Percentiles rank a stretch among this genome's conserved stretches.
These are phyloP conservation scores for Gaeumannomyces tritici DNA, from an alignment of 2,329 filamentous ascomycete species.

Conservation along the genomic window DNA sequence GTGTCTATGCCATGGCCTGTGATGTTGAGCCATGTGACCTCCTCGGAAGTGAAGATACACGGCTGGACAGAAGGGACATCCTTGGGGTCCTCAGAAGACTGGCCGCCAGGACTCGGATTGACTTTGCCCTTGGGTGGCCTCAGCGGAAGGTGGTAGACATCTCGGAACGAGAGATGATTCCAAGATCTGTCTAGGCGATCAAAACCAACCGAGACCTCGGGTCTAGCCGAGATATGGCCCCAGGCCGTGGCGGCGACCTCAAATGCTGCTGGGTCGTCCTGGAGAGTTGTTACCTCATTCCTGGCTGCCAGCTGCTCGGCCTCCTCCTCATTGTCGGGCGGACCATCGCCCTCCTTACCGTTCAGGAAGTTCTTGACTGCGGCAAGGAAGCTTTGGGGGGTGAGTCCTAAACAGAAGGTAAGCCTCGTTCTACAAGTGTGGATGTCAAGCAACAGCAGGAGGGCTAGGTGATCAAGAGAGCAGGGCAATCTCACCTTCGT, in stretches of 20 bases:
- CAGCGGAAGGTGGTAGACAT: constrained; percentile 14
- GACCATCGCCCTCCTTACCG: not conserved
- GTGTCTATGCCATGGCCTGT: constrained; percentile 50
- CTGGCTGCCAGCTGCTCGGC: not conserved
- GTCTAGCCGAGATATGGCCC: constrained; percentile 27
- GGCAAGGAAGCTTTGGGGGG: constrained; percentile 11
- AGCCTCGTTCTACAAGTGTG: not conserved
- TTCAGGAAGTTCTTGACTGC: constrained; percentile 10
- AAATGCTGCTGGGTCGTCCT: constrained; percentile 15
- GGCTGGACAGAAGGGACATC: constrained; percentile 10
- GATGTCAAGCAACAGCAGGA: not conserved
- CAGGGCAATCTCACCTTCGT: constrained; percentile 24
- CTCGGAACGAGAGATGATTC: constrained; percentile 27
- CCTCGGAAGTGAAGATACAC: constrained; percentile 39
- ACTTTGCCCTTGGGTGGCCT: constrained; percentile 6
- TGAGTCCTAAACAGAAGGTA: constrained; percentile 9
- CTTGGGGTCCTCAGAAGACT: not conserved
- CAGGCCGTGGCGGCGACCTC: constrained; percentile 29
- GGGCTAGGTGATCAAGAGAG: too few species aligned
- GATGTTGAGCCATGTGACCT: constrained; percentile 49
- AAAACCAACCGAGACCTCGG: constrained; percentile 28
- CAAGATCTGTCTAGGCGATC: constrained; percentile 17
- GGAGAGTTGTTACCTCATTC: constrained; percentile 2
- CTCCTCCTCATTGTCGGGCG: not conserved
- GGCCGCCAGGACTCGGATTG: not conserved